Percentiles rank a stretch among this genome's conserved stretches.
Conservation (phyloP, 2,329 filamentous ascomycete species). For the Aphanoascus verrucosus region DNA sequence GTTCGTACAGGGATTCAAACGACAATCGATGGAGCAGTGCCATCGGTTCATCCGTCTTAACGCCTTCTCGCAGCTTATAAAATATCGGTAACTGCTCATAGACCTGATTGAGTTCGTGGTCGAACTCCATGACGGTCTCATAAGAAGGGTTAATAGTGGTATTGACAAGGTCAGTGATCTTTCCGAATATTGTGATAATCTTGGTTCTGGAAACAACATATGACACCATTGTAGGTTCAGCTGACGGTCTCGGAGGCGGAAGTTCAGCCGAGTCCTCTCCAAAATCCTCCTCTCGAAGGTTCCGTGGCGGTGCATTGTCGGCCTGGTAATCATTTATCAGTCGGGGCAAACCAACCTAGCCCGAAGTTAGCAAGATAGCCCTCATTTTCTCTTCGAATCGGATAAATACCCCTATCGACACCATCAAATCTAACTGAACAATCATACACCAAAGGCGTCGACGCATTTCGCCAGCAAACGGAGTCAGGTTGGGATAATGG, state of each 20-base stretch:
- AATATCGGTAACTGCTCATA: conserved; percentile 16
- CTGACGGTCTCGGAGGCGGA: conserved; percentile 22
- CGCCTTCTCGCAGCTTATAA: conserved; percentile 13
- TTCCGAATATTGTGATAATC: conserved; percentile 14
- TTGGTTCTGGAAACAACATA: conserved; percentile 12
- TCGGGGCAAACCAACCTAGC: conserved; percentile 26
- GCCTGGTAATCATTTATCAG: conserved; percentile 30
- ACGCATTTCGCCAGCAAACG: conserved; percentile 30
- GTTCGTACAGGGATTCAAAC: conserved; percentile 25
- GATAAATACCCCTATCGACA: conserved; percentile 26
- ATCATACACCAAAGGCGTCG: conserved; percentile 28
- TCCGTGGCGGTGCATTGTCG: conserved; percentile 32
- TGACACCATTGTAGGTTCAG: conserved; percentile 20
- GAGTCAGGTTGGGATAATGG: conserved; percentile 26
- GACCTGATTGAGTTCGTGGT: conserved; percentile 17
- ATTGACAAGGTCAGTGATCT: conserved; percentile 15
- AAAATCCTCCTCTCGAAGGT: conserved; percentile 35
- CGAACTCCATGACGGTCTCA: conserved; percentile 17
- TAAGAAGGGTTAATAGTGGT: conserved; percentile 15
- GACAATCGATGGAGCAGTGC: conserved; percentile 22
- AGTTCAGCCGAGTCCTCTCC: conserved; percentile 25
- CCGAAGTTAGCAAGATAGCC: not conserved
- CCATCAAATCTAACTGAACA: conserved; percentile 30
- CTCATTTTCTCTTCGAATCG: too few relatives aligned
- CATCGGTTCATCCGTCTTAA: conserved; percentile 10